Conservation (phyloP, 225 moss, liverwort and hornwort genomes). For the Sphagnum tenellum region DNA sequence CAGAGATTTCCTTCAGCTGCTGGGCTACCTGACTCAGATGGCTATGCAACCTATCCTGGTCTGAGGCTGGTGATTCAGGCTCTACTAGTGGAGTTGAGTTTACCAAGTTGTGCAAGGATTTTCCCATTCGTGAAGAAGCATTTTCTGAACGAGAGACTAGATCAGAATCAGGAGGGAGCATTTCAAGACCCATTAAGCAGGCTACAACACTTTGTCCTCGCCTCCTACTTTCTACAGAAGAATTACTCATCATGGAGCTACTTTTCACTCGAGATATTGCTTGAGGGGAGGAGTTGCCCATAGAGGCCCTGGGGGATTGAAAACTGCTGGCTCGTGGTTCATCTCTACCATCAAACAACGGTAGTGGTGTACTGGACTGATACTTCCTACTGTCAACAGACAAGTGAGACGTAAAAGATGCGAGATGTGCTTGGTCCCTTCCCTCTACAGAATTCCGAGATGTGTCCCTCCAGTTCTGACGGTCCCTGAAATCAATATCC, state of each 20-base stretch:
- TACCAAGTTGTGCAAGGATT: slow-evolving; percentile 34
- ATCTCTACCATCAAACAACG: too few relatives aligned
- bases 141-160: slow-evolving; percentile 1
- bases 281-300: slow-evolving; percentile 42
- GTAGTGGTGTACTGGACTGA: too few relatives aligned
- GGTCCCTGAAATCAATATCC: too few relatives aligned
- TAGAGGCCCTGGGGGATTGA: slow-evolving; percentile 4
- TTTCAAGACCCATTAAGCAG: slow-evolving; percentile 2
- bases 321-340: too few relatives aligned
- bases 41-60: neutral
- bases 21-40: slow-evolving; percentile 16
- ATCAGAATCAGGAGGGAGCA: slow-evolving; percentile 5
- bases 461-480: slow-evolving; percentile 6
- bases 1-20: slow-evolving; percentile 49
- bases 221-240: too few relatives aligned
- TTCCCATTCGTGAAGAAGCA: slow-evolving; percentile 13
- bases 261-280: neutral
- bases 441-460: neutral
- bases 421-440: neutral
- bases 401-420: too few relatives aligned
- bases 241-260: too few relatives aligned
- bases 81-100: slow-evolving; percentile 22
- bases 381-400: too few relatives aligned
- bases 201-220: too few relatives aligned
- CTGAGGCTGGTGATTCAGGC: slow-evolving; percentile 8